Evolutionary conservation across 345 rosid genomes (phyloP).

Genomic region (Acer campestre): DNA sequence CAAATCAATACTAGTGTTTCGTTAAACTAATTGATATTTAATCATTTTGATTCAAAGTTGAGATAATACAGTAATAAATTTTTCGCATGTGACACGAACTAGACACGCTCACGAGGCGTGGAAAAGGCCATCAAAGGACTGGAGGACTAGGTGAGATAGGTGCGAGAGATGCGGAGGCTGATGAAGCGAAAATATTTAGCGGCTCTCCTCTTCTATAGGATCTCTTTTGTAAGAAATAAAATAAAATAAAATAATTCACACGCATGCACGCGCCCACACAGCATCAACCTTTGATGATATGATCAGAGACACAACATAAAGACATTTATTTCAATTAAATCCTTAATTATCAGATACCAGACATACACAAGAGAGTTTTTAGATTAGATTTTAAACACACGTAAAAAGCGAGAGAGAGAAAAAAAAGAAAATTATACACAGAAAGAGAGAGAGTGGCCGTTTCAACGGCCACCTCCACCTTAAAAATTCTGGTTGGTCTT

Average conservation of each 20-base stretch:
- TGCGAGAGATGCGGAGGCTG: slow-evolving; percentile 5
- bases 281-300: no score
- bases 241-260: not conserved
- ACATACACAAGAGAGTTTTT: not conserved
- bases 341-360: not conserved
- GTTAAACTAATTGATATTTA: no score
- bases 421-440: not conserved
- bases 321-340: not conserved
- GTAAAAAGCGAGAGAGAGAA: not conserved
- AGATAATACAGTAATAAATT: no score
- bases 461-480: slow-evolving; percentile 50
- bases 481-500: slow-evolving; percentile 30
- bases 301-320: not conserved
- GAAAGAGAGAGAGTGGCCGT: slow-evolving; percentile 37
- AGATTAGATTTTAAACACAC: not conserved
- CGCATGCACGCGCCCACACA: not conserved
- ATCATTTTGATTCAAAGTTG: no score
- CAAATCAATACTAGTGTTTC: no score
- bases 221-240: not conserved
- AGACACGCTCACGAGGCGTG: no score
- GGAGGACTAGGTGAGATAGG: not conserved
- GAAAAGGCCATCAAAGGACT: no score
- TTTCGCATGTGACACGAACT: no score
- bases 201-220: slow-evolving; percentile 9
- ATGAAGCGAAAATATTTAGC: slow-evolving; percentile 12